Conservation (phyloP, 129 eudicot genomes). For the Ambrosia trifida region DNA sequence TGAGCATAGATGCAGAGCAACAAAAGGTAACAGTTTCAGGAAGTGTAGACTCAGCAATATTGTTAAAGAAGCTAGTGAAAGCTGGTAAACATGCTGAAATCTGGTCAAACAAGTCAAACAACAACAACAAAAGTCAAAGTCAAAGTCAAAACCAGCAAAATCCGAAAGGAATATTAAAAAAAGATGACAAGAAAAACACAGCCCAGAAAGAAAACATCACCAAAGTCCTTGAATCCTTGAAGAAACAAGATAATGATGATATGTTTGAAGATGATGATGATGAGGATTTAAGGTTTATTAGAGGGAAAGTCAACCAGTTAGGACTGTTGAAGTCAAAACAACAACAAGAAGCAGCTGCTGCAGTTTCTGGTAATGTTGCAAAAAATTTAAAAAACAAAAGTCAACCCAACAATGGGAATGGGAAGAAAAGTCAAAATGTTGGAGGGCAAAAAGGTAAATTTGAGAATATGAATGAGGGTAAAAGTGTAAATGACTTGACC, state of each 20-base stretch:
- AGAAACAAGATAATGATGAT: conserved; percentile 50
- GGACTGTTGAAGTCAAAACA: conserved; percentile 47
- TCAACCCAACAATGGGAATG: conserved; percentile 48
- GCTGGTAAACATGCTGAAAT: conserved; percentile 82
- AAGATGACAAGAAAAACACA: conserved; percentile 41
- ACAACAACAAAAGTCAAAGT: conserved; percentile 41
- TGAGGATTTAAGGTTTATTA: conserved; percentile 48
- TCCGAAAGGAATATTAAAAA: conserved; percentile 38
- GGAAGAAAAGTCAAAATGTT: conserved; percentile 43
- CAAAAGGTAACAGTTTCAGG: conserved; percentile 83
- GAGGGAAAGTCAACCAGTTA: conserved; percentile 44
- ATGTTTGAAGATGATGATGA: conserved; percentile 48
- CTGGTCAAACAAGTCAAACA: conserved; percentile 58
- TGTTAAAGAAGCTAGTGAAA: conserved; percentile 61
- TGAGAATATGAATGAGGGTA: conserved; percentile 43
- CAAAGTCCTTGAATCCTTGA: conserved; percentile 52
- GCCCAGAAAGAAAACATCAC: conserved; percentile 46
- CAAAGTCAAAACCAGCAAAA: conserved; percentile 55
- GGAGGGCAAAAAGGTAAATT: conserved; percentile 36
- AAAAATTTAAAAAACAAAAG: conserved; percentile 16
- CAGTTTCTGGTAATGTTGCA: conserved; percentile 10
- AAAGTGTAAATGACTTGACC: conserved; percentile 50
- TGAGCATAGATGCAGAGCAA: conserved; percentile 67
- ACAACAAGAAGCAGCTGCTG: conserved; percentile 34
- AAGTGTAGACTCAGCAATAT: conserved; percentile 54